Evolutionary conservation across 768 basidiomycete genomes (phyloP).

Genomic region (Cantharellus cinnabarinus): DNA sequence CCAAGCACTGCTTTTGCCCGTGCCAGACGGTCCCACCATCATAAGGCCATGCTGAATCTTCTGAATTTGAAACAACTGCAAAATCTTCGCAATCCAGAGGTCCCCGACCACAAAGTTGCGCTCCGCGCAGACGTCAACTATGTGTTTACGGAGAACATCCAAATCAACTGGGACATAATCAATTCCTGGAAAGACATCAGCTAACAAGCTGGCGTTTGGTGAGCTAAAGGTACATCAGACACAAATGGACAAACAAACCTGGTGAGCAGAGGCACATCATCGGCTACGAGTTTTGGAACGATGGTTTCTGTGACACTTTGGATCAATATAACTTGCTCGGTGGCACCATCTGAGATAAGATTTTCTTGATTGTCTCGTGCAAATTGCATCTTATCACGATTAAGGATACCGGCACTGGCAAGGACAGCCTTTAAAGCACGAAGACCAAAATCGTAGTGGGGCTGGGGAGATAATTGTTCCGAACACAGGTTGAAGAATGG

Average conservation of each 20-base stretch:
- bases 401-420: conserved; percentile 91
- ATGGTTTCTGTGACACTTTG: conserved; percentile 98
- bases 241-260: conserved; percentile 31
- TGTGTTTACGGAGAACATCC: conserved; percentile 65
- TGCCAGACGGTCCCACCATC: conserved; percentile 98
- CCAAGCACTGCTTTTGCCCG: conserved; percentile 95
- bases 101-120: conserved; percentile 72
- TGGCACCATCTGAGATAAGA: conserved; percentile 42
- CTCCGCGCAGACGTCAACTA: conserved; percentile 70
- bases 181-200: conserved; percentile 94
- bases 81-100: conserved; percentile 83
- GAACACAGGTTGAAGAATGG: conserved; percentile 99
- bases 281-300: conserved; percentile 91
- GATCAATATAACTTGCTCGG: conserved; percentile 92
- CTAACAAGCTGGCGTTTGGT: conserved; percentile 41
- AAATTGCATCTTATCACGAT: conserved; percentile 62
- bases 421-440: conserved; percentile 94
- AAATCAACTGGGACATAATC: conserved; percentile 80
- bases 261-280: conserved; percentile 85
- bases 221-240: conserved; percentile 2
- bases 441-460: conserved; percentile 97
- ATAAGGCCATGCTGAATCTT: conserved; percentile 98
- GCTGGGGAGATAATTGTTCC: conserved; percentile 89
- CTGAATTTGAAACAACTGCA: conserved; percentile 97
- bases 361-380: conserved; percentile 19